Conservation (phyloP, 2,329 filamentous ascomycete genomes). For the Aspergillus quadrilineatus region DNA sequence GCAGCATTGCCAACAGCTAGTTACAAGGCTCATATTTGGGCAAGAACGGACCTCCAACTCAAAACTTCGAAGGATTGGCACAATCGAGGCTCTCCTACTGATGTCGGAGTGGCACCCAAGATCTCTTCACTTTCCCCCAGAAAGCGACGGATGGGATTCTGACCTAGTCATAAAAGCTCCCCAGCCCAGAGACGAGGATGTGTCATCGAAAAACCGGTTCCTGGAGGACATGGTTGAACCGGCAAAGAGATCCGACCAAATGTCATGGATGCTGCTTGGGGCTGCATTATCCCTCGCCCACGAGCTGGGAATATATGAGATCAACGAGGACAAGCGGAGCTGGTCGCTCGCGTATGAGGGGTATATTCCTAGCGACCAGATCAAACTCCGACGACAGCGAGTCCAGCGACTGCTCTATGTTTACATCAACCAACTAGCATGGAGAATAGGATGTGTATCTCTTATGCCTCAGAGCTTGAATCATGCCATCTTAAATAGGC, state of each 20-base stretch:
- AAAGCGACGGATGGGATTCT: slow-evolving; percentile 57
- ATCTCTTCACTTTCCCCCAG: slow-evolving; percentile 55
- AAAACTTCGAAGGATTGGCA: slow-evolving; percentile 51
- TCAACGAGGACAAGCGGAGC: slow-evolving; percentile 36
- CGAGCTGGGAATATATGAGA: slow-evolving; percentile 53
- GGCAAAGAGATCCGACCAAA: slow-evolving; percentile 55
- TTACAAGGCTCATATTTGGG: slow-evolving; percentile 55
- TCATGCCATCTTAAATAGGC: slow-evolving; percentile 33
- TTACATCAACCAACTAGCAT: slow-evolving; percentile 53
- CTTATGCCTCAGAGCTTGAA: slow-evolving; percentile 50
- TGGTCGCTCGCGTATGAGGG: slow-evolving; percentile 25
- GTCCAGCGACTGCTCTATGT: slow-evolving; percentile 45
- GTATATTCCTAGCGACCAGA: slow-evolving; percentile 30
- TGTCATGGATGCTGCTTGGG: slow-evolving; percentile 62
- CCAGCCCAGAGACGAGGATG: slow-evolving; percentile 32
- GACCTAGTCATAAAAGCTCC: slow-evolving; percentile 48
- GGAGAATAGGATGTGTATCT: slow-evolving; percentile 52
- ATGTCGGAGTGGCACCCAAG: slow-evolving; percentile 60
- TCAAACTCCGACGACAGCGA: slow-evolving; percentile 34
- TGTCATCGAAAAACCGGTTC: slow-evolving; percentile 44
- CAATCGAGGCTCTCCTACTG: slow-evolving; percentile 54
- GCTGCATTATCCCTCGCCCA: slow-evolving; percentile 54
- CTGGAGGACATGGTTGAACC: slow-evolving; percentile 56
- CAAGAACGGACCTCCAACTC: slow-evolving; percentile 54
- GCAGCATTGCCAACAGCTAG: slow-evolving; percentile 55